These are phyloP conservation scores for Gynostemma pentaphyllum DNA, from an alignment of 306 rosid genomes.

Conservation along the genomic window DNA sequence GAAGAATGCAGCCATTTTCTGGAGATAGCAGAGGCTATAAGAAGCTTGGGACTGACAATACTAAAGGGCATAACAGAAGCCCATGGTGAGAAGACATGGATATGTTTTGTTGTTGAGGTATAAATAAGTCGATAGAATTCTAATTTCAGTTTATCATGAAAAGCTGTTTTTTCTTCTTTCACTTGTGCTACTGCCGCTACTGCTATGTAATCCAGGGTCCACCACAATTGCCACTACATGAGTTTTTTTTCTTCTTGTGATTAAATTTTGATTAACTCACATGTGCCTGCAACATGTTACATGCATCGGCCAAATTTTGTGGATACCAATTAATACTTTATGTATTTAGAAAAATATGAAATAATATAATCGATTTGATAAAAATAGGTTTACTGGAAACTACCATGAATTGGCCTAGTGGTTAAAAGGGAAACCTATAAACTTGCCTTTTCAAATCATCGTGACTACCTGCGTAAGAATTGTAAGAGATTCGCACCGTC, in stretches of 20 bases:
- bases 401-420: too few relatives aligned
- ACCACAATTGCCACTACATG: neutral
- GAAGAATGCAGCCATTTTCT: conserved; percentile 95
- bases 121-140: conserved; percentile 6
- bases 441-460: too few relatives aligned
- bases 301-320: neutral
- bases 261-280: neutral
- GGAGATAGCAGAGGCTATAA: conserved; percentile 89
- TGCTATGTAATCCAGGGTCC: too few relatives aligned
- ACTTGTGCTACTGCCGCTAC: neutral
- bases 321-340: neutral
- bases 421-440: too few relatives aligned
- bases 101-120: conserved; percentile 95
- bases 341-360: neutral
- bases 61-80: conserved; percentile 74
- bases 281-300: neutral
- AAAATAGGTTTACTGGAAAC: neutral
- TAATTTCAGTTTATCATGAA: neutral
- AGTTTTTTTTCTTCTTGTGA: neutral
- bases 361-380: neutral
- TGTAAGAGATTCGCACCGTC: too few relatives aligned
- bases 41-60: conserved; percentile 67
- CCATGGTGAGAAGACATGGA: conserved; percentile 70
- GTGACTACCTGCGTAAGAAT: too few relatives aligned
- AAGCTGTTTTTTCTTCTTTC: neutral